These are phyloP conservation scores for Coemansia sp. DNA, from an alignment of 192 early-diverging fungal genomes.

Conservation along the genomic window DNA sequence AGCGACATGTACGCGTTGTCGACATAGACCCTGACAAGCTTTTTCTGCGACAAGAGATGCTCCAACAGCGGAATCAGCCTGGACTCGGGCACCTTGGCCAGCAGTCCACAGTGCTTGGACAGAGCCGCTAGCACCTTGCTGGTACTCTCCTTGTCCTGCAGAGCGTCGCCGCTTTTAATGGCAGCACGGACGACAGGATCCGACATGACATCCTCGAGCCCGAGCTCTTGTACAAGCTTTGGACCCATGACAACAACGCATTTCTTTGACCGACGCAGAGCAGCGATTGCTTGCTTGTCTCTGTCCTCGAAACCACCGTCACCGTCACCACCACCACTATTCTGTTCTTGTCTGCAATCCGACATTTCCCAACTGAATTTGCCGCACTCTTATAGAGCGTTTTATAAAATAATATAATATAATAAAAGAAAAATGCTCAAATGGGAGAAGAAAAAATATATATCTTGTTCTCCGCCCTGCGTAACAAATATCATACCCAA, in stretches of 20 bases:
- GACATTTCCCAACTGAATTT: background rate
- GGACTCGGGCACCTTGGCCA: constrained; percentile 13
- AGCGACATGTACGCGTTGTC: constrained; percentile 23
- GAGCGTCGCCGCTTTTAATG: background rate
- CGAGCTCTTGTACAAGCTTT: constrained; percentile 4
- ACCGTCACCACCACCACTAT: too few species aligned
- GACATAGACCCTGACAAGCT: constrained; percentile 27
- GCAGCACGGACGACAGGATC: constrained; percentile 9
- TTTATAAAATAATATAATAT: background rate
- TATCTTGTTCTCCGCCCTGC: too few species aligned
- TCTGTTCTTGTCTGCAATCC: background rate
- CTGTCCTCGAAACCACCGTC: background rate
- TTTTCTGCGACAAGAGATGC: constrained; percentile 5
- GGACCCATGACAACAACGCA: constrained; percentile 22
- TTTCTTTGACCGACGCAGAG: constrained; percentile 18
- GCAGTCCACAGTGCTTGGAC: constrained; percentile 26
- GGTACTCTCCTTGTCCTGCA: background rate
- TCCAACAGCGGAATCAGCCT: constrained; percentile 13
- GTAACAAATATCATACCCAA: too few species aligned
- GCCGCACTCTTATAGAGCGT: background rate
- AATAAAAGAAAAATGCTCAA: background rate
- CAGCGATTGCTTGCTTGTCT: constrained; percentile 1
- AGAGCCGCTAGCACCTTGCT: constrained; percentile 10
- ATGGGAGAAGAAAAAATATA: background rate
- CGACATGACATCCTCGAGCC: constrained; percentile 10